Percentiles rank a stretch among this genome's conserved stretches.
Conservation (phyloP, 2,329 filamentous ascomycete genomes). For the Fusarium pilosicola region DNA sequence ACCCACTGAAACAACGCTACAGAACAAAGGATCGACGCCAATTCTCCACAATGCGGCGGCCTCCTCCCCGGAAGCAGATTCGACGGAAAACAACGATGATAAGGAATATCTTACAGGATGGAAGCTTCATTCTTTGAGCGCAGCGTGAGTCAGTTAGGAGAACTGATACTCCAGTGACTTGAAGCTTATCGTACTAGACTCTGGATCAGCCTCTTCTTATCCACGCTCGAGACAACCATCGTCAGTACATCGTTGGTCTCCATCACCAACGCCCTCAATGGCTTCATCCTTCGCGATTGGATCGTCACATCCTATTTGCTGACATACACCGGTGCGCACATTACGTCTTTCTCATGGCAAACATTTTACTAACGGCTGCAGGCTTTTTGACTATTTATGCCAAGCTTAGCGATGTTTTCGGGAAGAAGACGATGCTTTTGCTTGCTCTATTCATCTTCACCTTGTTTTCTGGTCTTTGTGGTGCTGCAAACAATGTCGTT, state of each 20-base stretch:
- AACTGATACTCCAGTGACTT: rapidly evolving
- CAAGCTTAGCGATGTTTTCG: slow-evolving; percentile 8
- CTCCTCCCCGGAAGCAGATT: not conserved
- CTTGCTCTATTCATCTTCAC: slow-evolving; percentile 2
- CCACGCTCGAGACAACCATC: slow-evolving; percentile 5
- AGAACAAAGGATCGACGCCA: not conserved
- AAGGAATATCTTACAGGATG: not conserved
- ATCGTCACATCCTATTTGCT: slow-evolving; percentile 10
- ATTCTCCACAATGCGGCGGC: not conserved
- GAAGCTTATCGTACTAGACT: not conserved
- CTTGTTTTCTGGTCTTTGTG: slow-evolving; percentile 4
- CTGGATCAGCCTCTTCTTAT: slow-evolving; percentile 1
- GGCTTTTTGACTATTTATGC: slow-evolving; percentile 4
- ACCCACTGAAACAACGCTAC: not conserved
- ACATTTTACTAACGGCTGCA: rapidly evolving
- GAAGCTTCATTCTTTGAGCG: not conserved
- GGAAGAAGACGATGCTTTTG: slow-evolving; percentile 8
- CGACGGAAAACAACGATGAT: not conserved
- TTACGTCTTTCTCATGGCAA: rapidly evolving
- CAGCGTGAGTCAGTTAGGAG: not conserved
- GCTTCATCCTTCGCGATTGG: slow-evolving; percentile 14
- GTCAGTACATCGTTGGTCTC: slow-evolving; percentile 11
- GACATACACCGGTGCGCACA: not conserved
- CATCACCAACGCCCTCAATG: slow-evolving; percentile 1
- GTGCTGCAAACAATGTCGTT: not conserved